Percentiles rank a stretch among this genome's conserved stretches.
Conservation (phyloP, 257 asterid genomes). For the Ajuga chamaepitys region DNA sequence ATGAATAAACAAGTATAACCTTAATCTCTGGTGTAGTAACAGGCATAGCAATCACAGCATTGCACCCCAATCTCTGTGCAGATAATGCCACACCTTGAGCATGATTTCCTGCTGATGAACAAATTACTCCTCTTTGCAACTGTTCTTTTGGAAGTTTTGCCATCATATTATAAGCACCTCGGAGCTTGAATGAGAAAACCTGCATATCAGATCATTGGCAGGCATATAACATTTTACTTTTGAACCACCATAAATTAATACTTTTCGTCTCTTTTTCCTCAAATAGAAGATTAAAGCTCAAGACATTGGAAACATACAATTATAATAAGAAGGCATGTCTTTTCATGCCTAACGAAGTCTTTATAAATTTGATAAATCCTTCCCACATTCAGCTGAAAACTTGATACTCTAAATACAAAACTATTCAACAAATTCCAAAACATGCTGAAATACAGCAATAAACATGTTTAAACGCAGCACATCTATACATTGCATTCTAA, state of each 20-base stretch:
- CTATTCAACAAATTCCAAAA: neutral
- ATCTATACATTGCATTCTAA: neutral
- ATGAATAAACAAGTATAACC: constrained; percentile 31
- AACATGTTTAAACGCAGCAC: neutral
- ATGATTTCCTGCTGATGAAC: constrained; percentile 94
- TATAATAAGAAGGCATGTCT: neutral
- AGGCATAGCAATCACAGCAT: constrained; percentile 82
- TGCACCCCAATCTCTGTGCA: constrained; percentile 61
- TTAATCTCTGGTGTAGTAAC: constrained; percentile 86
- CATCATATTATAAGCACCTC: constrained; percentile 97
- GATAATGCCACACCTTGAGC: constrained; percentile 92
- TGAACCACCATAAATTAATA: neutral
- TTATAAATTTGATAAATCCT: neutral
- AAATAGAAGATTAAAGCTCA: neutral
- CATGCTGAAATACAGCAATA: neutral
- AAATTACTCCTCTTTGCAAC: constrained; percentile 63
- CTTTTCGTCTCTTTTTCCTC: too few species aligned
- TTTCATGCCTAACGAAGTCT: neutral
- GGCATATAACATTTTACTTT: neutral
- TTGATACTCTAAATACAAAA: neutral
- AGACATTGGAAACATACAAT: neutral
- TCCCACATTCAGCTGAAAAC: neutral
- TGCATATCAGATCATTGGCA: constrained; percentile 18
- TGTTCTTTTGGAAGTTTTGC: constrained; percentile 69
- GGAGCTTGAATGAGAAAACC: constrained; percentile 88